Evolutionary conservation across 1,139 yeast species (phyloP), one percentile per base, ranked within the genome.

Genomic region (Geotrichum macrosporum): DNA sequence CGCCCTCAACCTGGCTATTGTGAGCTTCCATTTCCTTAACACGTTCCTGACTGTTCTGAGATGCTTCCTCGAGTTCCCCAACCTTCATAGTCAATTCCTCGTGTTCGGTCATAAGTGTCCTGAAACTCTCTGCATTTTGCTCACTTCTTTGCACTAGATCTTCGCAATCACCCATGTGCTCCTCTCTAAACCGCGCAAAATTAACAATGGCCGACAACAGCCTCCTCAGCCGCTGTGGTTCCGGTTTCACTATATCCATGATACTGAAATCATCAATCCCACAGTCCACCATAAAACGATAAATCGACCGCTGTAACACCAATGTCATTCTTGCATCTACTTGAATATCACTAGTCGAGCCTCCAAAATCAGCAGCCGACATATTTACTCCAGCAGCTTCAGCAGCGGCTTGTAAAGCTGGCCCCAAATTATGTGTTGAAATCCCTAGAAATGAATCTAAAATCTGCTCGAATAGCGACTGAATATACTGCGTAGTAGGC

Each of bases 201-300:
- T 88, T 87, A 15, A 87, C 84, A 44, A 88, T 81, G 1, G 94
- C 94, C 61, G 95, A 85, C 26, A 88, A 65, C 16, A 85, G 73
- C 41, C 94, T 70, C 54, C 80, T 69, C 2, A 79, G 72, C 49
- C 94, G 69, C 41, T 64, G 66, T 0, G 85, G 73, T 20, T 87
- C 95, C 0, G 96, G 96, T 53, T 73, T 77, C 43, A 73, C 68
- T 34, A 77, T 69, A 65, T 88, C 96, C 68, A 77, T 72, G 46
- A 87, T 70, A 37, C 81, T 75, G 58, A 87, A 84, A 63, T 88
- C 95, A 49, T 77, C 72, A 3, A 87, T 77, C 0, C 96, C 96
- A 61, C 92, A 81, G 48, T 76, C 81, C 44, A 73, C 72, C 56
- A 85, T 72, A 60, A 86, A 84, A 55, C 74, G 74, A 58, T 72